A percentile compares a stretch with the other conserved stretches of the same genome.
Conservation (phyloP, 2,329 filamentous ascomycete species). For the Lecanicillium sp. region DNA sequence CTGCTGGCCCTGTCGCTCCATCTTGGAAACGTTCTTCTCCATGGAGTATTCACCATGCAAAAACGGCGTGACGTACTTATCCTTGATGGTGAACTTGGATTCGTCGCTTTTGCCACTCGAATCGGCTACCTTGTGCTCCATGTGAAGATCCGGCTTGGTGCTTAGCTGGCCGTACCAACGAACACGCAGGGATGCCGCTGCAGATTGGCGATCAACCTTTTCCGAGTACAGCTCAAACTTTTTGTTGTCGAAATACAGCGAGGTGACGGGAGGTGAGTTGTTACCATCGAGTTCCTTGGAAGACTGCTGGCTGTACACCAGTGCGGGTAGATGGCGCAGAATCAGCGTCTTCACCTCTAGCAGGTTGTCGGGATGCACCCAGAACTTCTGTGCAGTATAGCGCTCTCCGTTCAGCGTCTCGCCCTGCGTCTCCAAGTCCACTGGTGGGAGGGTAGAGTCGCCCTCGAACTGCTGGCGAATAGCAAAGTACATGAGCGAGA, state of each 20-base stretch:
- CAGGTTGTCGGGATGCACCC: constrained; percentile 92
- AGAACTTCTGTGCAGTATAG: constrained; percentile 86
- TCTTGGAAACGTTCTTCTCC: constrained; percentile 83
- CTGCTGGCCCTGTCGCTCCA: constrained; percentile 67
- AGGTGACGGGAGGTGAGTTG: constrained; percentile 86
- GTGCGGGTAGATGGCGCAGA: constrained; percentile 77
- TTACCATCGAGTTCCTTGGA: constrained; percentile 73
- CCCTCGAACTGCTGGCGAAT: constrained; percentile 76
- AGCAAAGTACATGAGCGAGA: constrained; percentile 94
- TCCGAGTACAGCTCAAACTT: constrained; percentile 79
- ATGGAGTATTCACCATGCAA: constrained; percentile 81
- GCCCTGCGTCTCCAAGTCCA: constrained; percentile 42
- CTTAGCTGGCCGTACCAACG: constrained; percentile 86
- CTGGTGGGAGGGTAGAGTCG: constrained; percentile 26
- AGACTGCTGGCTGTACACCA: constrained; percentile 85
- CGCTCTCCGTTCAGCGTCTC: constrained; percentile 58
- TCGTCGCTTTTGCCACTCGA: constrained; percentile 72
- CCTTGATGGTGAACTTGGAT: constrained; percentile 76
- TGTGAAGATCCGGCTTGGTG: constrained; percentile 67
- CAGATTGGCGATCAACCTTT: constrained; percentile 68
- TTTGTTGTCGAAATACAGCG: constrained; percentile 88
- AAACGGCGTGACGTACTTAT: constrained; percentile 86
- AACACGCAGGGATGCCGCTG: constrained; percentile 75
- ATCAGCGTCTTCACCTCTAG: constrained; percentile 96
- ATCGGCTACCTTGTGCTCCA: constrained; percentile 84